Evolutionary conservation across 1,284 basidiomycete genomes (phyloP), one percentile per base, ranked within the genome.

Genomic region (Leccinum cinnamomeum): DNA sequence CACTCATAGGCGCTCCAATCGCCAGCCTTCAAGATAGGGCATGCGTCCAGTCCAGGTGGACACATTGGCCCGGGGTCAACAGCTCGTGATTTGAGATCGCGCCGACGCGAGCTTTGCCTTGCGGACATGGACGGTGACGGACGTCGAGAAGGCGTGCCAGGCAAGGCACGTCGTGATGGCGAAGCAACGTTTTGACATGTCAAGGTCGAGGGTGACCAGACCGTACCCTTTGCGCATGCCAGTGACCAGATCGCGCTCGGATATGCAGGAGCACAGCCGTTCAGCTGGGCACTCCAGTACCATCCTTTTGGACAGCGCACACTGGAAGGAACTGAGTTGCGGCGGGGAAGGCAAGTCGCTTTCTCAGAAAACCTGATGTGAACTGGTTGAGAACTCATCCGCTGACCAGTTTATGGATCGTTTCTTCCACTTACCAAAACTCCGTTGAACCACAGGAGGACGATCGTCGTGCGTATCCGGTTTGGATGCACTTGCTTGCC

Each of bases 1-100:
- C 89, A 91, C 72, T 91, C 89, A 68, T 83, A 88, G 60, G 85
- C 82, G 46, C 77, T 78, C 25, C 72, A 56, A 33, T 70, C 70
- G 10, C 67, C 70, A 20, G 77, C 63, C 33, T 79, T 81, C 14
- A 74, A 60, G 65, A 90, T 79, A 23, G 87, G 86, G 77, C 89
- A 91, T 46, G 87, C 87, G 41, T 84, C 79, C 33, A 86, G 74
- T 30, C 79, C 81, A 54, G 67, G 68, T 30, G 88, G 88, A 66
- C 70, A 70, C 56, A 54, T 48, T 6, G 46, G 33, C 4, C 33
- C 33, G 33, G 4, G n/a, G 53, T 44, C 57, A 23, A 46, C 2
- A 3, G 10, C 48, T 78, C 89, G 90, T 56, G 85, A 57, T 54
- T 63, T 64, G 33, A 57, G 54, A 18, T 8, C 28, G 5, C 41